A percentile compares a stretch with the other conserved stretches of the same genome.
Conservation (phyloP, 495 filamentous ascomycete species). For the Filosporella fistucella region DNA sequence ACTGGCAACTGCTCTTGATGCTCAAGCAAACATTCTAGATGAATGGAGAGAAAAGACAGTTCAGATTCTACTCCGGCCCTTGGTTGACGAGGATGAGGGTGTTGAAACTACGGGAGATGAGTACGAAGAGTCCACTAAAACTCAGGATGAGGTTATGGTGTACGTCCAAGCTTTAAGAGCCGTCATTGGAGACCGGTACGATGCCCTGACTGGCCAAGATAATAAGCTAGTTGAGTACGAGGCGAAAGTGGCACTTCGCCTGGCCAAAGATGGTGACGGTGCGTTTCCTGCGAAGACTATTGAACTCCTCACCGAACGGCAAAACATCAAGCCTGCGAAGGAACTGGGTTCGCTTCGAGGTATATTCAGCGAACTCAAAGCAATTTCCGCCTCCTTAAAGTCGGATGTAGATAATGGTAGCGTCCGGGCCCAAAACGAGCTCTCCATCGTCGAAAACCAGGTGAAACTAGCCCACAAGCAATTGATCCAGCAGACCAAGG, state of each 20-base stretch:
- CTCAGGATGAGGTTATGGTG: constrained; percentile 62
- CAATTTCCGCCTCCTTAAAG: constrained; percentile 56
- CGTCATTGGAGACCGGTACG: constrained; percentile 72
- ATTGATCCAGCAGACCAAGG: constrained; percentile 61
- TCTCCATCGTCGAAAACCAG: constrained; percentile 43
- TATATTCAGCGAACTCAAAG: constrained; percentile 63
- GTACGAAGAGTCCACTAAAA: constrained; percentile 78
- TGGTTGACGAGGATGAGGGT: constrained; percentile 78
- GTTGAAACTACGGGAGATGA: constrained; percentile 79
- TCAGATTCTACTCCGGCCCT: constrained; percentile 61
- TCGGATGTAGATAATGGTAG: constrained; percentile 56
- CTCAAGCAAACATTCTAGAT: constrained; percentile 62
- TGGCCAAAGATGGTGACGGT: constrained; percentile 59
- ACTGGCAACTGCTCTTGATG: constrained; percentile 53
- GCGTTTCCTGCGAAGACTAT: constrained; percentile 67
- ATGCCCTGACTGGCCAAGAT: constrained; percentile 65
- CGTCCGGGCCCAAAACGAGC: constrained; percentile 57
- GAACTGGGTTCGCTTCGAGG: constrained; percentile 61
- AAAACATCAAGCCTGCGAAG: constrained; percentile 50
- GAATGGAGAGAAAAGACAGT: constrained; percentile 70
- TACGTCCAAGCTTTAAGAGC: constrained; percentile 75
- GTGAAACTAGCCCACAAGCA: constrained; percentile 57
- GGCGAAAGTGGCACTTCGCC: constrained; percentile 47
- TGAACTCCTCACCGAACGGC: constrained; percentile 52
- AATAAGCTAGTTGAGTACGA: constrained; percentile 83